These are phyloP conservation scores for Botrytis squamosa DNA, from an alignment of 2,329 filamentous ascomycete species.

Conservation along the genomic window DNA sequence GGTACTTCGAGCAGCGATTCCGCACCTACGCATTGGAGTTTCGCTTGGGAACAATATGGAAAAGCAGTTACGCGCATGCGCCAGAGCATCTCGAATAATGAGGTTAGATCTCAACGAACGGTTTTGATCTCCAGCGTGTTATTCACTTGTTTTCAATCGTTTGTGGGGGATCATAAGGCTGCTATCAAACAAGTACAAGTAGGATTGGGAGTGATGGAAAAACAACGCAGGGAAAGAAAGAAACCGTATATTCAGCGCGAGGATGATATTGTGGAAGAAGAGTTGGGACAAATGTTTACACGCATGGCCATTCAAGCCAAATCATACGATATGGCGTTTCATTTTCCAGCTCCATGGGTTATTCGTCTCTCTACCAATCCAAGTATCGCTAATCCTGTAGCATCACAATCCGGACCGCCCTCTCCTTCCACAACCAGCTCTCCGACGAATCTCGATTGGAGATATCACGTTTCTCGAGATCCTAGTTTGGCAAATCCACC, in stretches of 20 bases:
- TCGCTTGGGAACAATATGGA: conserved; percentile 60
- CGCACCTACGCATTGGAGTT: conserved; percentile 54
- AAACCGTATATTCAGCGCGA: conserved; percentile 33
- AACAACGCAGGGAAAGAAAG: conserved; percentile 48
- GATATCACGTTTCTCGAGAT: conserved; percentile 6
- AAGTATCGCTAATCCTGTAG: conserved; percentile 30
- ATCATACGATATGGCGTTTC: conserved; percentile 67
- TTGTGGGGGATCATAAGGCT: conserved; percentile 61
- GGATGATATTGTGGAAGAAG: conserved; percentile 43
- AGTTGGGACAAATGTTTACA: conserved; percentile 62
- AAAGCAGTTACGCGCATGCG: conserved; percentile 54
- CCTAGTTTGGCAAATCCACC: conserved; percentile 35
- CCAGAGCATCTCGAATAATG: conserved; percentile 45
- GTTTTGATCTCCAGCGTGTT: conserved; percentile 64
- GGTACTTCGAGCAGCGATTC: conserved; percentile 39
- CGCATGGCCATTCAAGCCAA: conserved; percentile 64
- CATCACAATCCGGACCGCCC: conserved; percentile 25
- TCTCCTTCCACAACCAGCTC: conserved; percentile 3
- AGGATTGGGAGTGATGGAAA: conserved; percentile 55
- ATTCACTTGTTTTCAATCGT: conserved; percentile 67
- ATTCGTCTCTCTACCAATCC: conserved; percentile 49
- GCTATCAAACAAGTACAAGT: conserved; percentile 61
- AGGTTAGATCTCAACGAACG: conserved; percentile 48
- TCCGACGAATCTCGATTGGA: conserved; percentile 1
- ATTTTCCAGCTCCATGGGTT: conserved; percentile 62